These are phyloP conservation scores for Nothopassalora personata DNA, from an alignment of 2,329 filamentous ascomycete genomes.

Conservation along the genomic window DNA sequence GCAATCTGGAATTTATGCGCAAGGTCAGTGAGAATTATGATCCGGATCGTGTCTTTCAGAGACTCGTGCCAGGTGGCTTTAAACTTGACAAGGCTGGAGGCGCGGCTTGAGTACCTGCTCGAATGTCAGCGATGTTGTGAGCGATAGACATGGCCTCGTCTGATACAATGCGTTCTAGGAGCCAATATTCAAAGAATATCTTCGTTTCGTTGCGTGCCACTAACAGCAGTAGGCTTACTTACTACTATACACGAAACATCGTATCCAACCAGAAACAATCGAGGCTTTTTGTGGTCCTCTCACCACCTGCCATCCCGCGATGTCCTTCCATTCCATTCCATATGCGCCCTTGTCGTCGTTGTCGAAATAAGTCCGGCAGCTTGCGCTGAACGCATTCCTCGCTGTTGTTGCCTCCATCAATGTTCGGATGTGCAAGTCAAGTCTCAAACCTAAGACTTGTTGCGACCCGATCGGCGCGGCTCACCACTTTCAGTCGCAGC, in stretches of 20 bases:
- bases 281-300: conserved; percentile 3
- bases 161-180: no score
- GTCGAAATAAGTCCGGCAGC: not conserved
- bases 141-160: no score
- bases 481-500: conserved; percentile 46
- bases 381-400: conserved; percentile 1
- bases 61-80: conserved; percentile 8
- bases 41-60: conserved; percentile 11
- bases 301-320: not conserved
- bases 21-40: conserved; percentile 13
- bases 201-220: not conserved
- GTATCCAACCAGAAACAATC: not conserved
- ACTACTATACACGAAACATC: conserved; percentile 6
- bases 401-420: not conserved
- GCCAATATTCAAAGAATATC: not conserved
- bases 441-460: conserved; percentile 24
- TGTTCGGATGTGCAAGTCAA: not conserved
- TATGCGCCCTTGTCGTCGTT: conserved; percentile 1
- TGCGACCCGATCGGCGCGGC: conserved; percentile 44
- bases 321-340: not conserved
- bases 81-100: conserved; percentile 1
- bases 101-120: not conserved
- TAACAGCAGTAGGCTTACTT: not conserved
- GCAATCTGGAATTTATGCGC: conserved; percentile 6
- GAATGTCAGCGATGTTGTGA: not conserved